A percentile compares a stretch with the other conserved stretches of the same genome.
Evolutionary conservation across 2,329 filamentous ascomycete species (phyloP).

Genomic region (Aureobasidium sp.): DNA sequence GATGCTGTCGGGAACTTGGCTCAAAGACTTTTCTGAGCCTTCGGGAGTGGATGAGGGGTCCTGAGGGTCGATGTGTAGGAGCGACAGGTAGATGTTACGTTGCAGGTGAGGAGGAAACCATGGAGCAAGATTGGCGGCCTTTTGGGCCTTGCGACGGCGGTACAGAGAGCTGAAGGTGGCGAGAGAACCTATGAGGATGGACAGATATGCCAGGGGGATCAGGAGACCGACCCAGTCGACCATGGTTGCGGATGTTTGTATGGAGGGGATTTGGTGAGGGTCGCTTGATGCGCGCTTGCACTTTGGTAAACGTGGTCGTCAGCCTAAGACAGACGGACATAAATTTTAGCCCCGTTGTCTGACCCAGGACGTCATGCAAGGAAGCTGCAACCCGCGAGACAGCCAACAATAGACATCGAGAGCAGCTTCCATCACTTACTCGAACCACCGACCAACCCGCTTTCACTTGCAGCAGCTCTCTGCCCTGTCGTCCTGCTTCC

Average conservation of each 20-base stretch:
- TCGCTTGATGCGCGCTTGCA: background rate
- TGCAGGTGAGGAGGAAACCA: slow-evolving; percentile 91
- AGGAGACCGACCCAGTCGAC: slow-evolving; percentile 75
- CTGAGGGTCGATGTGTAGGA: slow-evolving; percentile 67
- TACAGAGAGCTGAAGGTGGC: slow-evolving; percentile 90
- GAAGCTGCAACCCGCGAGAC: background rate
- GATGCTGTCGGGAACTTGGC: slow-evolving; percentile 69
- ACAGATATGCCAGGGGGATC: slow-evolving; percentile 82
- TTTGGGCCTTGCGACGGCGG: slow-evolving; percentile 74
- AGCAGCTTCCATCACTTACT: slow-evolving; percentile 2
- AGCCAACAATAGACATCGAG: background rate
- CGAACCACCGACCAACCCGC: background rate
- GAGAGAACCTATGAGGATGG: slow-evolving; percentile 77
- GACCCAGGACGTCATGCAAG: slow-evolving; percentile 8
- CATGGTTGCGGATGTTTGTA: slow-evolving; percentile 32
- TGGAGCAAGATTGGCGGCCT: slow-evolving; percentile 76
- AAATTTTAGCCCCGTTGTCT: background rate
- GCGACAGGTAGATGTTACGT: slow-evolving; percentile 88
- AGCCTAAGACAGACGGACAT: too few relatives aligned
- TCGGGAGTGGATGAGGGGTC: slow-evolving; percentile 35
- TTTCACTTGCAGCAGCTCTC: background rate
- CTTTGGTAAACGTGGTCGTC: background rate
- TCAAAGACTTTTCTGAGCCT: slow-evolving; percentile 53
- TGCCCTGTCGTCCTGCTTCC: background rate
- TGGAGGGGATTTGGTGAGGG: background rate